Conservation (phyloP, 768 basidiomycete species). For the Leccinum ochraceum region DNA sequence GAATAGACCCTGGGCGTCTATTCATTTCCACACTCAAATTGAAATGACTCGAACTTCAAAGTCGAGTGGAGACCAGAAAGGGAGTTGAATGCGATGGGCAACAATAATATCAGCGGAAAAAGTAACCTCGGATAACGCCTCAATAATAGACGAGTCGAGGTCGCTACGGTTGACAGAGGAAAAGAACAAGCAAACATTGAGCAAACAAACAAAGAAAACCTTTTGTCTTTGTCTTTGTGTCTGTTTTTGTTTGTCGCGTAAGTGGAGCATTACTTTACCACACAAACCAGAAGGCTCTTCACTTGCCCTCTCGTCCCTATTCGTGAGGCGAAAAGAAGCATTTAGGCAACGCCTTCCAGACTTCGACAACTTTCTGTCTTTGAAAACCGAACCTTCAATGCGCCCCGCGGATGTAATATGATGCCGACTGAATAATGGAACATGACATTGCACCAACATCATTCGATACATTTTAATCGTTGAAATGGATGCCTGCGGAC, state of each 20-base stretch:
- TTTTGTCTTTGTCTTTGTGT: not conserved
- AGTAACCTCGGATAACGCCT: not conserved
- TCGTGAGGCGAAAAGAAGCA: constrained; percentile 1
- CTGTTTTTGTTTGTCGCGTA: constrained; percentile 5
- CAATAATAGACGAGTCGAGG: not conserved
- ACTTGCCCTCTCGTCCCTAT: constrained; percentile 9
- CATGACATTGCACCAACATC: not conserved
- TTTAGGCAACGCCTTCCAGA: not conserved
- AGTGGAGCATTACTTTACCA: constrained; percentile 13
- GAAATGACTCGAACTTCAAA: not conserved
- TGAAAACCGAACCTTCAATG: not conserved
- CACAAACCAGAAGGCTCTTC: not conserved
- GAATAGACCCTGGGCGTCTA: not conserved
- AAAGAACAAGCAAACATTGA: not conserved
- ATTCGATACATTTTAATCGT: not conserved
- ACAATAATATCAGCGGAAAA: not conserved
- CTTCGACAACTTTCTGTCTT: not conserved
- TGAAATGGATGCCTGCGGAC: not conserved
- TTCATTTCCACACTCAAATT: not conserved
- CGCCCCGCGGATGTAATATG: not conserved
- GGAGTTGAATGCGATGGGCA: not conserved
- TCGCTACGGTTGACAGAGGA: not conserved
- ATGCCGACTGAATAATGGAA: not conserved
- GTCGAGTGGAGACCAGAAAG: constrained; percentile 13
- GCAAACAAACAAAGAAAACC: not conserved